Evolutionary conservation across 768 basidiomycete species (phyloP), one percentile per base, ranked within the genome.

Genomic region (Boletus coccyginus): DNA sequence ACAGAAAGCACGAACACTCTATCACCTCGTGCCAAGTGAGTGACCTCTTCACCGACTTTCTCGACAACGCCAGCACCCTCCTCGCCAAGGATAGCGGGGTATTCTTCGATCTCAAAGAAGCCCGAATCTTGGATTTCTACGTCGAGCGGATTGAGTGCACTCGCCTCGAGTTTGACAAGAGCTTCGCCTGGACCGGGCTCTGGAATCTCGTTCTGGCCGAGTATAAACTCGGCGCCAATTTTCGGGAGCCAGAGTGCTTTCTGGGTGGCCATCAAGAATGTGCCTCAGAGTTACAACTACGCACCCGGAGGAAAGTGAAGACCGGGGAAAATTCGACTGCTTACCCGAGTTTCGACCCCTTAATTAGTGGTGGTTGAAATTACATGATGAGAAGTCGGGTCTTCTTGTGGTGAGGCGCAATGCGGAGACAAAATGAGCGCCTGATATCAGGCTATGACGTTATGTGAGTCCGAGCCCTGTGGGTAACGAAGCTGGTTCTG

Each of bases 121-220:
- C 46, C 52, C 8, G 17, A 45, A 27, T 45, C 7, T 32, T 48
- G 56, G 7, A 59, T 45, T 11, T 10, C 12, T 32, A 53, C 36
- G 50, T 83, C 80, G 2, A 75, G 69, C 2, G 80, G 79, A 56
- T 81, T 79, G 39, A 81, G 60, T 5, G 74, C 72, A 0, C 74
- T 71, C 2, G 80, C 68, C 36, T 70, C 55, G 21, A 78, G 61
- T 57, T 73, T 75, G 61, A 80, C 68, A 36, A 80, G 69, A 29
- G 80, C 44, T 46, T 80, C 74, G 29, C 74, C 74, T 3, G 73
- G 66, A 3, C 74, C 72, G 4, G 79, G 79, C n/a, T 61, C 62
- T 5, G 70, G 73, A 8, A 77, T 64, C 1, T 60, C 51, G n/a
- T 47, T 62, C 19, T 21, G 14, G 43, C 40, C 44, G 17, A 66